Evolutionary conservation across 805 yeast species (phyloP), one percentile per base, ranked within the genome.

Genomic region (Candida khao-thaluensis): DNA sequence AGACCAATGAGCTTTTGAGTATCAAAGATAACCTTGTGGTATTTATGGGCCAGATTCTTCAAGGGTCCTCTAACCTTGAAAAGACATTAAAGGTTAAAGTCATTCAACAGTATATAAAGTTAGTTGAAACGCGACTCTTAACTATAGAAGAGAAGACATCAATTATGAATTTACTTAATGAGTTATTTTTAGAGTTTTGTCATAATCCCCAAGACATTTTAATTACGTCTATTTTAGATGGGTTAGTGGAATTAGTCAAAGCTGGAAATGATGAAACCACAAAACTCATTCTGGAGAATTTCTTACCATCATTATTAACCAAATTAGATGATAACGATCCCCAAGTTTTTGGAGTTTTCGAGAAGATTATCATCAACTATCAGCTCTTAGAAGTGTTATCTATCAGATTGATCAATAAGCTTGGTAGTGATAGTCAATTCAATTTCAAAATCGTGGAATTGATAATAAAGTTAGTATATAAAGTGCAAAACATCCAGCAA

Each of bases 1-100:
- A 35, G 21, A 32, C 38, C 10, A 74, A 71, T 44, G 59, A 69
- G 7, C 56, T 85, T 37, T 48, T 59, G 11, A 48, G 56, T 6
- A 75, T 64, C 56, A 81, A 84, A 45, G 95, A 89, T 51, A 79
- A 79, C 27, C 64, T 90, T 11, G 60, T 89, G 21, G 76, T 81
- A 38, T 64, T 82, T 30, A 57, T 87, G 48, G 79, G 89, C n/a
- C 81, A 77, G 52, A 72, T 86, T 4, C 66, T 90, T 35, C 76
- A 82, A 54, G 73, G 83, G 0, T 72, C 85, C 0, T 79, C 95
- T 0, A 72, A 71, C 23, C 62, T 77, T 21, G 96, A 86, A 51
- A 81, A 80, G 8, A 77, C 89, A 1, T 67, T 88, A 41, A 72
- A 88, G 51, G 71, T 83, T 18, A 63, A 82, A 28, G 76, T 93